phyloP scores from a whole-genome alignment of 805 yeast species.

The Vanderwaltozyma tropicalis region DNA sequence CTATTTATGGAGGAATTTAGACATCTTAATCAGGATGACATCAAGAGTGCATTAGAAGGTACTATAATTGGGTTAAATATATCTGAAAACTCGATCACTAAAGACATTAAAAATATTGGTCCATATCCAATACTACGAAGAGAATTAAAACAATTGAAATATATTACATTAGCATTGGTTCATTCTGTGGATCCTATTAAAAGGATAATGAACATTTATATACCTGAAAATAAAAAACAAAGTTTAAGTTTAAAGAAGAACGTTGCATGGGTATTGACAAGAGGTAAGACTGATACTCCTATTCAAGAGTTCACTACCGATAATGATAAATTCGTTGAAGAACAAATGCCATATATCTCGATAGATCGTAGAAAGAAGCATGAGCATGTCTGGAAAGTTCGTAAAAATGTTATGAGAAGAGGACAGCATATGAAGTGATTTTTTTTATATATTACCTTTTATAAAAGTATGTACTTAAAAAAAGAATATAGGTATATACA shows the following conservation, averaged over 20 bases:
- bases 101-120: slow-evolving; percentile 7
- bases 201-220: slow-evolving; percentile 42
- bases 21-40: slow-evolving; percentile 25
- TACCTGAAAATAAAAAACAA: slow-evolving; percentile 32
- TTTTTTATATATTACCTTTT: not conserved
- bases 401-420: slow-evolving; percentile 45
- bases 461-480: not conserved
- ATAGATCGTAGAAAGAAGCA: slow-evolving; percentile 31
- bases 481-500: slow-evolving; percentile 1
- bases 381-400: slow-evolving; percentile 47
- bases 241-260: slow-evolving; percentile 8
- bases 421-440: slow-evolving; percentile 26
- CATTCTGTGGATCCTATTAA: slow-evolving; percentile 48
- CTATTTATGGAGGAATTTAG: slow-evolving; percentile 27
- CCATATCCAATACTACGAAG: slow-evolving; percentile 18
- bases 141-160: slow-evolving; percentile 3
- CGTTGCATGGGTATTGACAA: slow-evolving; percentile 36
- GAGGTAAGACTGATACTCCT: slow-evolving; percentile 63
- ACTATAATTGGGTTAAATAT: slow-evolving; percentile 27
- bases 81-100: slow-evolving; percentile 2
- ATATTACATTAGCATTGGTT: slow-evolving; percentile 38
- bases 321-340: slow-evolving; percentile 5
- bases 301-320: slow-evolving; percentile 36
- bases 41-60: slow-evolving; percentile 29
- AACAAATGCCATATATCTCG: slow-evolving; percentile 37